These are phyloP conservation scores for Phyllostachys edulis DNA, from an alignment of 176 grass and related monocot genomes.

Conservation along the genomic window DNA sequence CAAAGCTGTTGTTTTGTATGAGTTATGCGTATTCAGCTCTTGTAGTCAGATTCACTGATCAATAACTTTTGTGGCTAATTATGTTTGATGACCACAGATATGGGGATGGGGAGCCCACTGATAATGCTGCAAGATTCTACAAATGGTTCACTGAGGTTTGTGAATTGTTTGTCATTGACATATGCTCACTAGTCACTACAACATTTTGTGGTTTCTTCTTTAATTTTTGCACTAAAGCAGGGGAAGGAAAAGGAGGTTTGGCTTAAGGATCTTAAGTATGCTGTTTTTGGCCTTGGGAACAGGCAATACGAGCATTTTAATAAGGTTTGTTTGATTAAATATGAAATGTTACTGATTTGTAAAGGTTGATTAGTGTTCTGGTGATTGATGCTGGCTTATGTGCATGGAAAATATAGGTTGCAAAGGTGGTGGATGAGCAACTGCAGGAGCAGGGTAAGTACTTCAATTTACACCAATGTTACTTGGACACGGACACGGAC, in stretches of 20 bases:
- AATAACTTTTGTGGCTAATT: constrained; percentile 2
- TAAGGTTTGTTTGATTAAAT: constrained; percentile 55
- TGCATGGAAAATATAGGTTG: constrained; percentile 61
- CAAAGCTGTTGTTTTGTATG: neutral
- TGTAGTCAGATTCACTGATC: neutral
- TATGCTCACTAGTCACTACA: neutral
- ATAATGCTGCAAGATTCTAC: constrained; percentile 94
- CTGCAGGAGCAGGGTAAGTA: constrained; percentile 70
- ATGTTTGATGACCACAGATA: constrained; percentile 45
- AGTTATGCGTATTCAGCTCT: neutral
- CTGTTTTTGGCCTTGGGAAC: constrained; percentile 90
- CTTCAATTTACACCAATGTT: neutral
- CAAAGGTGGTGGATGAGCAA: constrained; percentile 70
- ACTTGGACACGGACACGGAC: no score
- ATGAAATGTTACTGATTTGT: constrained; percentile 2
- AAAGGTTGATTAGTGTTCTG: constrained; percentile 24
- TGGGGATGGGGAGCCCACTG: constrained; percentile 92
- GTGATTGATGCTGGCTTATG: constrained; percentile 27
- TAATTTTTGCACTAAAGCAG: constrained; percentile 45
- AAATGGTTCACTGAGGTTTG: constrained; percentile 96
- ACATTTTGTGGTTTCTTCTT: constrained; percentile 7
- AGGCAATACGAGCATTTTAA: constrained; percentile 98
- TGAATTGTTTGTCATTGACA: neutral
- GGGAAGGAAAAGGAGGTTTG: constrained; percentile 67
- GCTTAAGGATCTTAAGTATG: constrained; percentile 83